These are phyloP conservation scores for Saccharomycopsis babjevae DNA, from an alignment of 805 yeast genomes.

Conservation along the genomic window DNA sequence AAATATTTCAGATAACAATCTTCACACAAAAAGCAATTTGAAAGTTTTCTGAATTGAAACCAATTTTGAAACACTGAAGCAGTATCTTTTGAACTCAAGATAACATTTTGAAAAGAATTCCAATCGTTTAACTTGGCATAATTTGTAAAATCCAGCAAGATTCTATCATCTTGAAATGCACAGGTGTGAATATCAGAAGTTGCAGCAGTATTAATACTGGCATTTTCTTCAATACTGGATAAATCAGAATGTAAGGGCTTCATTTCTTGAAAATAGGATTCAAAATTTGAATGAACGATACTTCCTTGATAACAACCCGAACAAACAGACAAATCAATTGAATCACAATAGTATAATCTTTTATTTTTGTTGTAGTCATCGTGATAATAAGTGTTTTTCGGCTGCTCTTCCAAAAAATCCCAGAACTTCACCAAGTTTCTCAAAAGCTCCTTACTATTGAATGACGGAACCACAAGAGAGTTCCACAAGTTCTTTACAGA, in stretches of 20 bases:
- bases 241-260: background rate
- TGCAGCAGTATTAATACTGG: background rate
- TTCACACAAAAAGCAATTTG: background rate
- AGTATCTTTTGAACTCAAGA: background rate
- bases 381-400: background rate
- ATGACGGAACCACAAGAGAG: background rate
- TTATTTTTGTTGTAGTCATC: background rate
- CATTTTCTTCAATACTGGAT: background rate
- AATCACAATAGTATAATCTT: background rate
- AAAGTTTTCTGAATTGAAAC: background rate
- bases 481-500: background rate
- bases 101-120: background rate
- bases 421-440: background rate
- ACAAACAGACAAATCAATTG: background rate
- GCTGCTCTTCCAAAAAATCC: background rate
- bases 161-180: background rate
- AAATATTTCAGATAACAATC: background rate
- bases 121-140: background rate
- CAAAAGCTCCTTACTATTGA: background rate
- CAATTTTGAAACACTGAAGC: background rate
- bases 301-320: background rate
- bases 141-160: background rate
- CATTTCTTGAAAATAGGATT: background rate
- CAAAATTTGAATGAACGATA: background rate
- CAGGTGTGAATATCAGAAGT: background rate